Evolutionary conservation across 2,329 filamentous ascomycete species (phyloP).

Genomic region (Penicillium sp.): DNA sequence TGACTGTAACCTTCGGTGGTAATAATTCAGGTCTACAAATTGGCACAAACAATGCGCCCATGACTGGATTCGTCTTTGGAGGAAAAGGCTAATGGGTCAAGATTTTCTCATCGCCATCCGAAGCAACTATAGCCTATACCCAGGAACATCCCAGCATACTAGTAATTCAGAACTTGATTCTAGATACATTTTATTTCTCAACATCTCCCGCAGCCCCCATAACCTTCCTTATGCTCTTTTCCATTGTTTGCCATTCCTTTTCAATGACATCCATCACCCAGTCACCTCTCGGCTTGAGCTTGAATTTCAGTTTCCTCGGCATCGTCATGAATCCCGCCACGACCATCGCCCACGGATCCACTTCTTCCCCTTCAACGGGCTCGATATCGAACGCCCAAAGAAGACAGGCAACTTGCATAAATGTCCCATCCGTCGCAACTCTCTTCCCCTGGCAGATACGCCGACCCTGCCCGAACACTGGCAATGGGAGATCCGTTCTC

Average conservation of each 20-base stretch:
- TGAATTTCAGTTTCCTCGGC: conserved; percentile 21
- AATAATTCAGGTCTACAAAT: conserved; percentile 5
- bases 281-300: conserved; percentile 23
- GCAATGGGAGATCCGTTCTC: conserved; percentile 24
- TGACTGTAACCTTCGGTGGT: conserved; percentile 4
- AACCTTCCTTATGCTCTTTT: conserved; percentile 21
- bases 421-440: conserved; percentile 26
- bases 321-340: conserved; percentile 31
- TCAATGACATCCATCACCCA: conserved; percentile 19
- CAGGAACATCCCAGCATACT: neutral
- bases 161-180: neutral
- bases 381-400: conserved; percentile 31
- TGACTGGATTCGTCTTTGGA: conserved; percentile 2
- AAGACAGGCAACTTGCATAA: conserved; percentile 26
- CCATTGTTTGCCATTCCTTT: conserved; percentile 21
- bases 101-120: too few species aligned
- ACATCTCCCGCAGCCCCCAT: conserved; percentile 22
- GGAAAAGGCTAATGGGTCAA: neutral
- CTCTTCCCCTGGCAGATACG: conserved; percentile 29
- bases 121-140: too few species aligned
- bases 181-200: conserved; percentile 10
- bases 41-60: conserved; percentile 4
- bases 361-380: conserved; percentile 11
- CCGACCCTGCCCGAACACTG: conserved; percentile 27
- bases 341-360: conserved; percentile 28